Evolutionary conservation across 176 grass and related monocot species (phyloP).

Genomic region (barley (Hordeum vulgare)): DNA sequence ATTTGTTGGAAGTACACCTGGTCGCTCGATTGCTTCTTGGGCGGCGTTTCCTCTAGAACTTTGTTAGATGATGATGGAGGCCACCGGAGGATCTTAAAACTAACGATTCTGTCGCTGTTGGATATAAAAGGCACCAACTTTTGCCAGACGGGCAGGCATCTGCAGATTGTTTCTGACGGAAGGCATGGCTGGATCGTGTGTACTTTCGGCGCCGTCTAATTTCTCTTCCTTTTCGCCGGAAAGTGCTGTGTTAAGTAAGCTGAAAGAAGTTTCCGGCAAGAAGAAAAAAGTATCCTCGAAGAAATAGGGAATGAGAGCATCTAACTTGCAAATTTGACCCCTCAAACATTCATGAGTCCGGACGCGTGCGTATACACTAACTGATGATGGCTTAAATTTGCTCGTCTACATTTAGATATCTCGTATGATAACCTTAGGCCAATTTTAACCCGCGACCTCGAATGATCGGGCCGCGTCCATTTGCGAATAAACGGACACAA

Average conservation of each 20-base stretch:
- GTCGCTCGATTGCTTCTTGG: background rate
- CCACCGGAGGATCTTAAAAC: background rate
- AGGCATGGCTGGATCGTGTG: background rate
- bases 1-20: background rate
- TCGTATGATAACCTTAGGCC: no score
- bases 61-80: background rate
- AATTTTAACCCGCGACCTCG: no score
- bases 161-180: background rate
- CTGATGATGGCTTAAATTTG: no score
- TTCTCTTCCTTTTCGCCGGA: background rate
- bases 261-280: no score
- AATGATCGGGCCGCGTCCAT: no score
- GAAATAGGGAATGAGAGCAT: no score
- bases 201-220: constrained; percentile 18
- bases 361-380: no score
- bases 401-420: no score
- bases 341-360: no score
- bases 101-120: background rate
- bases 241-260: background rate
- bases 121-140: background rate
- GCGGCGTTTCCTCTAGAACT: constrained; percentile 5
- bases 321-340: no score
- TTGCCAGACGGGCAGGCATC: background rate
- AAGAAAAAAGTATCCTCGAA: no score
- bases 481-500: no score